phyloP scores from a whole-genome alignment of 1,139 yeast species.

The Pichia sp. region DNA sequence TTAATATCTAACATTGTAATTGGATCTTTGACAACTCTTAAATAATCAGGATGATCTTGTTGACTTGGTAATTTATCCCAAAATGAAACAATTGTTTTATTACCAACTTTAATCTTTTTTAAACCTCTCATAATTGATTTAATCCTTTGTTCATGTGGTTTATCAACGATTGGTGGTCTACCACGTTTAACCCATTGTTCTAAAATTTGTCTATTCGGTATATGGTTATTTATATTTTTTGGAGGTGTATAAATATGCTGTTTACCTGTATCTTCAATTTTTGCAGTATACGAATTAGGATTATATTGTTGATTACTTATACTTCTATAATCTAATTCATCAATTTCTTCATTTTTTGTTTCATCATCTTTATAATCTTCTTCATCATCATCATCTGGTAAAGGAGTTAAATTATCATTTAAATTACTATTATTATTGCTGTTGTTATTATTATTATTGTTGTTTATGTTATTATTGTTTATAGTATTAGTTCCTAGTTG shows the following conservation, averaged over 20 bases:
- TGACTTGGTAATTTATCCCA: conserved; percentile 83
- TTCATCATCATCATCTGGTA: conserved; percentile 19
- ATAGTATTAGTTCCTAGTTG: no score
- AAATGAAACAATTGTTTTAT: conserved; percentile 28
- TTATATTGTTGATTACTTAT: conserved; percentile 22
- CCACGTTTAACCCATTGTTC: conserved; percentile 77
- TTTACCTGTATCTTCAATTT: conserved; percentile 23
- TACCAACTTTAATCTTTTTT: conserved; percentile 52
- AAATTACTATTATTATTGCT: not conserved
- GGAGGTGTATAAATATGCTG: conserved; percentile 26
- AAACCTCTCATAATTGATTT: conserved; percentile 77
- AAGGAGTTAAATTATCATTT: not conserved
- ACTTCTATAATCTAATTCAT: conserved; percentile 28
- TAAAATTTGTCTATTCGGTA: conserved; percentile 23
- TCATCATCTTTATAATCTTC: conserved; percentile 26
- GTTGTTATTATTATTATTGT: no score
- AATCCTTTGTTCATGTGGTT: conserved; percentile 88
- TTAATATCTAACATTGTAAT: conserved; percentile 77
- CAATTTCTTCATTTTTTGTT: conserved; percentile 17
- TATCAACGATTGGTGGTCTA: conserved; percentile 91
- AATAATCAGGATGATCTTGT: conserved; percentile 61
- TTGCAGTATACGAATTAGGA: conserved; percentile 24
- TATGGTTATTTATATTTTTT: conserved; percentile 13
- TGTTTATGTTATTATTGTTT: no score
- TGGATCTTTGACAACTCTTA: conserved; percentile 57